Percentiles rank a stretch among this genome's conserved stretches.
Conservation (phyloP, 2,329 filamentous ascomycete species). For the Cladophialophora psammophila region DNA sequence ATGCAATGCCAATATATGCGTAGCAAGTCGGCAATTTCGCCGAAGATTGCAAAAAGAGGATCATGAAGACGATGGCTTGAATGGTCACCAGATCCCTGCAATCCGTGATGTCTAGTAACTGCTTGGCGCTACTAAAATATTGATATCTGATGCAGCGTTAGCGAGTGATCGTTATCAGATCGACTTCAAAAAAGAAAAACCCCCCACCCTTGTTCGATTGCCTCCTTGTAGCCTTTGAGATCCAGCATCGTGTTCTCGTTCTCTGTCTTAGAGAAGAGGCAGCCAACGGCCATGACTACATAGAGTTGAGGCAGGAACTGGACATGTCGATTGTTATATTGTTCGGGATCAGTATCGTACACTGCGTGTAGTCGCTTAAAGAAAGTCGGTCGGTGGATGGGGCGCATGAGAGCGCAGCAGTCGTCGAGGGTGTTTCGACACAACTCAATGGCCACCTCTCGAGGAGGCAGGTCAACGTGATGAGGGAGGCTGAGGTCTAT, state of each 20-base stretch:
- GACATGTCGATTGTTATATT: slow-evolving; percentile 69
- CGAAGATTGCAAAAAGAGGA: slow-evolving; percentile 80
- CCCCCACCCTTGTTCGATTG: slow-evolving; percentile 63
- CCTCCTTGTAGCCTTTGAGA: slow-evolving; percentile 56
- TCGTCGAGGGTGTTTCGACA: slow-evolving; percentile 69
- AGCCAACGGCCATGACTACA: slow-evolving; percentile 73
- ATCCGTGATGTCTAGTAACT: slow-evolving; percentile 66
- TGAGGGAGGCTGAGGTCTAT: slow-evolving; percentile 62
- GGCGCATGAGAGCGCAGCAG: slow-evolving; percentile 69
- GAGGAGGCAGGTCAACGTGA: slow-evolving; percentile 71
- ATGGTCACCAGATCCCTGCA: slow-evolving; percentile 77
- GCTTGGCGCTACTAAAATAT: slow-evolving; percentile 74
- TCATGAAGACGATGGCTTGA: slow-evolving; percentile 79
- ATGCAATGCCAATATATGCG: slow-evolving; percentile 78
- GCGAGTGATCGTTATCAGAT: slow-evolving; percentile 20
- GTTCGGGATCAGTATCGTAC: slow-evolving; percentile 72
- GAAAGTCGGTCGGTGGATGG: slow-evolving; percentile 83
- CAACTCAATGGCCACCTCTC: slow-evolving; percentile 62
- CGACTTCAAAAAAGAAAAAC: slow-evolving; percentile 15
- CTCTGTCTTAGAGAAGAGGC: slow-evolving; percentile 69
- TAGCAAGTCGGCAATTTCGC: slow-evolving; percentile 82
- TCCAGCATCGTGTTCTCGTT: slow-evolving; percentile 58
- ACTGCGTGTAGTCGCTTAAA: slow-evolving; percentile 77
- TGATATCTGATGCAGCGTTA: slow-evolving; percentile 63
- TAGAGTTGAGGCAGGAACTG: slow-evolving; percentile 75